Evolutionary conservation across 163 green algal genomes (phyloP), one percentile per base, ranked within the genome.

Genomic region (Scenedesmus sp.): DNA sequence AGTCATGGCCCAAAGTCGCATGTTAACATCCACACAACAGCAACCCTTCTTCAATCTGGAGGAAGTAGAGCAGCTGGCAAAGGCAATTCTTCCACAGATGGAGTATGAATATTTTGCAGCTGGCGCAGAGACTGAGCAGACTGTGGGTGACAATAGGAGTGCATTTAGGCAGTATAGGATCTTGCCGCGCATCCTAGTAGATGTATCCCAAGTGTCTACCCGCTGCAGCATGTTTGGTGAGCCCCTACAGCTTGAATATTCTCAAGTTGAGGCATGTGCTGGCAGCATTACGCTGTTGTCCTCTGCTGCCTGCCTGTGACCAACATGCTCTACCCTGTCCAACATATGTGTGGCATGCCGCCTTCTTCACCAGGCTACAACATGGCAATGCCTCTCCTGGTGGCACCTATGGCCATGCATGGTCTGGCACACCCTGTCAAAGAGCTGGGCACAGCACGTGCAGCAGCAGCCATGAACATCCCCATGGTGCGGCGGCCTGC

Each of bases 371-470:
- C 93, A 96, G 94, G 94, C 35, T 93, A 93, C 53, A 43, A 90
- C 49, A 90, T 95, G 6, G 86, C 83, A 33, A 95, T 96, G 82
- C 98, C 98, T 7, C 93, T 99, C 49, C 91, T 98, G 83, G 93
- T 99, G 24, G 97, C 97, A 2, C 98, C 98, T 22, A 99, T 99
- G 95, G 97, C 98, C 10, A 98, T 98, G 95, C 97, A 99, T 89
- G 88, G 94, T 20, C 95, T 99, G 94, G 96, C 96, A 24, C 92
- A 99, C 89, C 82, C 93, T 3, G 95, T 96, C 15, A 96, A 97
- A 3, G 97, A 99, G 92, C 35, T 96, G 72, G 97, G 96, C 18
- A 96, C 96, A 7, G 95, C 95, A 3, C 70, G 93, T 0, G 98
- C 94, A 3, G 95, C 95, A 9, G 92, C 92, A 1, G 92, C 90